Percentiles rank a stretch among this genome's conserved stretches.
Conservation (phyloP, 2,329 filamentous ascomycete genomes). For the Colletotrichum lindemuthianum region DNA sequence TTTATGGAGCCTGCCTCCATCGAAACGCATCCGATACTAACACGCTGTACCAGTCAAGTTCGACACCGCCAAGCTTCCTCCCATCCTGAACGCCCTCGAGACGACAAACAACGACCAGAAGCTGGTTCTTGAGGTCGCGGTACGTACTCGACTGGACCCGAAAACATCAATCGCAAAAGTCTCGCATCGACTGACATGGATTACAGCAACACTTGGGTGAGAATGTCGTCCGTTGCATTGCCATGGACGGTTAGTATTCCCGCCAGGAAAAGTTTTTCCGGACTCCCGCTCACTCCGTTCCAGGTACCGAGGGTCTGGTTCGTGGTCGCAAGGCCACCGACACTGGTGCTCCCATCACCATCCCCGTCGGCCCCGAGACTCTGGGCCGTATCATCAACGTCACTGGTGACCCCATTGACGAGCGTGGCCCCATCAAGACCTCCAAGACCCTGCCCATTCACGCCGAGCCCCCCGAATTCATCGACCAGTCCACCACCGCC, state of each 20-base stretch:
- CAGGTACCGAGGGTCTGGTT: constrained; percentile 99
- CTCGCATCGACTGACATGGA: constrained; percentile 48
- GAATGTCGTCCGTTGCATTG: constrained; percentile 99
- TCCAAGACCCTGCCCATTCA: constrained; percentile 91
- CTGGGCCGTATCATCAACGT: constrained; percentile 99
- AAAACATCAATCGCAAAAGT: constrained; percentile 16
- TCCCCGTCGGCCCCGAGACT: constrained; percentile 92
- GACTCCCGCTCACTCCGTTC: constrained; percentile 35
- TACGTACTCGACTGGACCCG: constrained; percentile 58
- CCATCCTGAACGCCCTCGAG: constrained; percentile 97
- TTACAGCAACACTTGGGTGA: constrained; percentile 97
- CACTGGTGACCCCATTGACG: constrained; percentile 99
- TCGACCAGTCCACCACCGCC: constrained; percentile 94
- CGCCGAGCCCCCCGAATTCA: constrained; percentile 91
- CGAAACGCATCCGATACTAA: constrained; percentile 23
- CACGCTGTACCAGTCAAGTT: constrained; percentile 81
- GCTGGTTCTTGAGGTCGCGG: constrained; percentile 94
- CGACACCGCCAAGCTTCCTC: constrained; percentile 89
- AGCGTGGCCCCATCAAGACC: constrained; percentile 97
- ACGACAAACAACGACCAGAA: constrained; percentile 93
- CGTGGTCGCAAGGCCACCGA: constrained; percentile 87
- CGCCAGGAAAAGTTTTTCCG: constrained; percentile 37
- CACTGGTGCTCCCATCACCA: constrained; percentile 94
- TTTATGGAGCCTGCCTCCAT: constrained; percentile 19
- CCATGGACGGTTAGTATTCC: constrained; percentile 90